These are phyloP conservation scores for Backusella macrospora DNA, from an alignment of 192 early-diverging fungal genomes.

Conservation along the genomic window DNA sequence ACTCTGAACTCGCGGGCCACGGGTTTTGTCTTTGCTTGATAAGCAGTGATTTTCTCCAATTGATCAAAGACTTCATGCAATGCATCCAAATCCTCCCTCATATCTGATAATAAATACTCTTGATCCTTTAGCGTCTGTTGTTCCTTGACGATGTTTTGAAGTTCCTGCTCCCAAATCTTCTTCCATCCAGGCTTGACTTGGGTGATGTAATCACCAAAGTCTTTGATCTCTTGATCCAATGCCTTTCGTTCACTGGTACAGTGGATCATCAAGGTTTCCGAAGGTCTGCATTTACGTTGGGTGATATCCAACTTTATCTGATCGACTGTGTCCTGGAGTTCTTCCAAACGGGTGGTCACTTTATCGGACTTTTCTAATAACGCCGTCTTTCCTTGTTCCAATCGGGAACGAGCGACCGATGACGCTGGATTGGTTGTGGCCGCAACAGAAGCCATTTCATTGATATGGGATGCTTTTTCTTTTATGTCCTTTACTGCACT, in stretches of 20 bases:
- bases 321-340: constrained; percentile 68
- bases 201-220: constrained; percentile 61
- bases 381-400: constrained; percentile 57
- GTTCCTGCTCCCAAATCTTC: constrained; percentile 82
- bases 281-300: constrained; percentile 65
- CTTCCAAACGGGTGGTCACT: constrained; percentile 56
- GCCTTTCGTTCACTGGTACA: constrained; percentile 54
- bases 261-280: constrained; percentile 53
- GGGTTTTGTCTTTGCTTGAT: constrained; percentile 52
- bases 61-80: constrained; percentile 61
- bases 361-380: constrained; percentile 50
- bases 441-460: not conserved
- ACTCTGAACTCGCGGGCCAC: constrained; percentile 54
- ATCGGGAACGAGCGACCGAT: constrained; percentile 22
- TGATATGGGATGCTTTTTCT: constrained; percentile 15
- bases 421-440: not conserved
- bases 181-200: constrained; percentile 75
- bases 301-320: constrained; percentile 76
- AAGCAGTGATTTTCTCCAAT: constrained; percentile 61
- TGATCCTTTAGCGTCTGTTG: constrained; percentile 82
- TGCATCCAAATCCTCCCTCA: constrained; percentile 66
- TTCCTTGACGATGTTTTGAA: constrained; percentile 80
- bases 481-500: constrained; percentile 25
- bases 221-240: constrained; percentile 52
- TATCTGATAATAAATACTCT: constrained; percentile 67